Conservation (phyloP, 2,329 filamentous ascomycete species). For the Exophiala calicioides region DNA sequence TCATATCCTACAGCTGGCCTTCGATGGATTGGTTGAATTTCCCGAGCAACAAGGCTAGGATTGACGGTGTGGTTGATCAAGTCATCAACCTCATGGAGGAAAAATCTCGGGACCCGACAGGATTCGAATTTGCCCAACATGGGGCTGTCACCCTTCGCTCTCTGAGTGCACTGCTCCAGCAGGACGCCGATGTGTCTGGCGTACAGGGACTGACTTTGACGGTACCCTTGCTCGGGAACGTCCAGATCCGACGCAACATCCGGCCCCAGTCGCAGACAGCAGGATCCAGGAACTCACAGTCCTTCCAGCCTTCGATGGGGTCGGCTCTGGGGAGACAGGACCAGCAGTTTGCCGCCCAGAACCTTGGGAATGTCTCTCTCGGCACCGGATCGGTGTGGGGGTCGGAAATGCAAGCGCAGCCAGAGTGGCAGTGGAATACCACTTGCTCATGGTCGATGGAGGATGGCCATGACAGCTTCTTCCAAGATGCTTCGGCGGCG, state of each 20-base stretch:
- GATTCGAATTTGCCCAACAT: constrained; percentile 14
- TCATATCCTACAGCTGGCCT: constrained; percentile 14
- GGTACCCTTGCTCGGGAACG: constrained; percentile 20
- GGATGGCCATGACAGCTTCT: constrained; percentile 8
- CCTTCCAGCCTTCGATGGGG: background rate
- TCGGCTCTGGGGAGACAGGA: background rate
- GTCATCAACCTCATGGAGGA: constrained; percentile 19
- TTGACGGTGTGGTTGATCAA: constrained; percentile 9
- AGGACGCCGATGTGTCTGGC: background rate
- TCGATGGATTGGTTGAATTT: background rate
- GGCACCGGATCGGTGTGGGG: background rate
- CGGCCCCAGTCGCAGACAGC: background rate
- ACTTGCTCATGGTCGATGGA: constrained; percentile 21
- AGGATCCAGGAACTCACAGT: background rate
- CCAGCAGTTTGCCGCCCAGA: background rate
- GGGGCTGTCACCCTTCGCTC: constrained; percentile 19
- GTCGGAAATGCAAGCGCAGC: background rate
- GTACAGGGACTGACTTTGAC: constrained; percentile 13
- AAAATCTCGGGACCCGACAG: constrained; percentile 8
- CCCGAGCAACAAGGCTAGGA: constrained; percentile 9
- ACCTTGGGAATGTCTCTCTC: background rate
- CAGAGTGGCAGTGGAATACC: constrained; percentile 12
- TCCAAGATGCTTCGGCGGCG: constrained; percentile 16
- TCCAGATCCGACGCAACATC: constrained; percentile 16
- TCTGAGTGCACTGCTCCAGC: constrained; percentile 15